Base-by-base conservation (phyloP, 2,329 filamentous ascomycete genomes). In the Fusarium xyrophilum region DNA sequence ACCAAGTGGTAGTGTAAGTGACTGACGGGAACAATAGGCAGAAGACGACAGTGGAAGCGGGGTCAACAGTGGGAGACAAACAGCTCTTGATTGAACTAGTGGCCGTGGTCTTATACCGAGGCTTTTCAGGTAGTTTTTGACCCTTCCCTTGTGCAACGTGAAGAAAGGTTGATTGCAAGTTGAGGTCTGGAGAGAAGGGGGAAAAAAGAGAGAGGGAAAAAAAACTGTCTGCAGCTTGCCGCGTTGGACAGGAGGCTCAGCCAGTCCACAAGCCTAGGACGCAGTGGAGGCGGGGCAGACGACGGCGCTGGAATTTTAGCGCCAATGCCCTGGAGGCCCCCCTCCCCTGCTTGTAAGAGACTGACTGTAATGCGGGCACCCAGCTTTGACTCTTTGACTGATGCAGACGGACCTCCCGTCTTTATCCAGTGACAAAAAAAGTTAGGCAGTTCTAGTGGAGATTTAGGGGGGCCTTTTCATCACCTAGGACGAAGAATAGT, bases 1-100 rank as follows among this genome's bases (percentile, higher is more conserved):
- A 63, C 36, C 53, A 46, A 44, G 32, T 33, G 40, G 55, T 35
- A 44, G 64, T 70, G 60, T 68, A 70, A 70, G 68, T 70, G 60
- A 62, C 47, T 39, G 42, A 62, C 42, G 39, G 27, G 36, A 53
- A 58, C 50, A 56, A 65, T 28, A 52, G 33, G 59, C n/a, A 42
- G 19, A 32, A 35, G 25, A 33, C 32, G 17, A 33, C 33, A 40
- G 32, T 40, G 19, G 30, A 40, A 58, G 65, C 48, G 32, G 52
- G 56, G 51, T 50, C 11, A 32, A 44, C 44, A 52, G 44, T 32
- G 58, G 55, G 36, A n/a, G 38, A 32, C 56, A 57, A 46, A 14
- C 40, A 27, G 23, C 40, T 38, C 48, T 2, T 30, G 14, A 33
- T 56, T 33, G 21, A 44, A 60, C 30, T 42, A 63, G 51, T 33